phyloP scores from a whole-genome alignment of 2,329 filamentous ascomycete genomes.

The Sphaerulina populicola region DNA sequence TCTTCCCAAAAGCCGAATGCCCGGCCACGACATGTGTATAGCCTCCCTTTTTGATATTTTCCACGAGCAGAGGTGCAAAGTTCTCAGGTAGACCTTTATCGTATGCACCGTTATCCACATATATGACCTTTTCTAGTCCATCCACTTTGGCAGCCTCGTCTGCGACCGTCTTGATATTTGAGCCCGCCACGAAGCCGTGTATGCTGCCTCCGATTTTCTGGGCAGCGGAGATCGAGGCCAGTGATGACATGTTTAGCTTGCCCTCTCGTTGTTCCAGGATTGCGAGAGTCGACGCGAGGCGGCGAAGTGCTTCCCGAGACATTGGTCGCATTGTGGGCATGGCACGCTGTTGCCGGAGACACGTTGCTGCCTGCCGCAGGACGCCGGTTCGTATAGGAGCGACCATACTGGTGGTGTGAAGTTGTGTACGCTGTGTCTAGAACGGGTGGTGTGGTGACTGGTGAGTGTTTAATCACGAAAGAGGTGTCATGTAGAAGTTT shows the following conservation, averaged over 20 bases:
- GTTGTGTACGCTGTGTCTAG: not conserved
- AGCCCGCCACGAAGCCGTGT: constrained; percentile 80
- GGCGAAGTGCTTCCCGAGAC: constrained; percentile 49
- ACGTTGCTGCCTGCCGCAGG: constrained; percentile 27
- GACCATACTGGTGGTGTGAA: constrained; percentile 12
- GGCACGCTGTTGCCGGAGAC: constrained; percentile 28
- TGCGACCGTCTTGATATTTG: constrained; percentile 64
- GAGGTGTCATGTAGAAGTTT: constrained; percentile 4
- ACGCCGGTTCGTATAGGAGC: constrained; percentile 19
- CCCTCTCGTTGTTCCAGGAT: constrained; percentile 89
- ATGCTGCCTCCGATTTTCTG: constrained; percentile 58
- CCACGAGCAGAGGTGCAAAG: constrained; percentile 82
- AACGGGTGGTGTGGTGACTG: not conserved
- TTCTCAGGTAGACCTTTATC: constrained; percentile 93
- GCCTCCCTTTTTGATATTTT: constrained; percentile 93
- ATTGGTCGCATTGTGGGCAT: constrained; percentile 33
- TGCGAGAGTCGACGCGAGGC: constrained; percentile 78
- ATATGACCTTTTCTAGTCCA: constrained; percentile 84
- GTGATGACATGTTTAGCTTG: constrained; percentile 61
- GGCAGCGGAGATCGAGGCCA: constrained; percentile 21
- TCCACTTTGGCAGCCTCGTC: constrained; percentile 80
- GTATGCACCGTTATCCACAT: constrained; percentile 80
- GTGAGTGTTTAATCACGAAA: not conserved
- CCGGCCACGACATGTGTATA: constrained; percentile 87
- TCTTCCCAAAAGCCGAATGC: constrained; percentile 96